Base-by-base conservation (phyloP, 495 filamentous ascomycete genomes). In the Hypoxylon trugodes region DNA sequence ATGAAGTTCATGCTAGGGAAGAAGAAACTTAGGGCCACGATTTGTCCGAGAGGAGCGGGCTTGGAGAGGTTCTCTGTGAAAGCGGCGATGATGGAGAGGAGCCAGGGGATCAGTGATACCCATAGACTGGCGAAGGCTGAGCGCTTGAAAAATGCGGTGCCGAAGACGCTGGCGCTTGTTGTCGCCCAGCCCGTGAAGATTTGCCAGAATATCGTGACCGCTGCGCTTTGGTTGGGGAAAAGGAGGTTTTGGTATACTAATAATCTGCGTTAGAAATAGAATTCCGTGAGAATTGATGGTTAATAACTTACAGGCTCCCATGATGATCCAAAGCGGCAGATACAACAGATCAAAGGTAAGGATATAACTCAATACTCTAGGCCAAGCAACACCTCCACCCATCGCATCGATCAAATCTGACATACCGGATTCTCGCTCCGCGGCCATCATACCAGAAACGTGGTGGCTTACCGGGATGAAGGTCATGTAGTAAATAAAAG, bases 1-100 rank as follows among this genome's bases (percentile, higher is more conserved):
- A 88, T 80, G 65, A 85, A 88, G 50, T 84, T 89, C 77, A 84
- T 86, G n/a, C 87, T 84, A 8, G 87, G 80, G 65, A 89, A 91
- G 4, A 91, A 71, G 3, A 90, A 65, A 41, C 81, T 74, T 6
- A 89, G 75, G 9, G 87, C 72, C 6, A 77, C 76, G 16, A 87
- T 78, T 2, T 81, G 75, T 10, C 74, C 82, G 10, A 71, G 60
- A 16, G 79, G 77, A 1, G 73, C 6, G 64, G 45, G 9, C 25
- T 16, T 15, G 10, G 45, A 24, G 32, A 42, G 28, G 35, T 70
- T 65, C 26, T 66, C 63, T 4, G 59, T 71, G 26, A 78, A 69
- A 10, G 88, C 77, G 3, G 85, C 81, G 2, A 85, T 62, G 13
- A 90, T 77, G 6, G 83, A 87, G 0, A 89, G 69, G 10, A 85